Percentiles rank a stretch among this genome's conserved stretches.
Evolutionary conservation across 768 basidiomycete species (phyloP).

Genomic region (Suillus clintonianus): DNA sequence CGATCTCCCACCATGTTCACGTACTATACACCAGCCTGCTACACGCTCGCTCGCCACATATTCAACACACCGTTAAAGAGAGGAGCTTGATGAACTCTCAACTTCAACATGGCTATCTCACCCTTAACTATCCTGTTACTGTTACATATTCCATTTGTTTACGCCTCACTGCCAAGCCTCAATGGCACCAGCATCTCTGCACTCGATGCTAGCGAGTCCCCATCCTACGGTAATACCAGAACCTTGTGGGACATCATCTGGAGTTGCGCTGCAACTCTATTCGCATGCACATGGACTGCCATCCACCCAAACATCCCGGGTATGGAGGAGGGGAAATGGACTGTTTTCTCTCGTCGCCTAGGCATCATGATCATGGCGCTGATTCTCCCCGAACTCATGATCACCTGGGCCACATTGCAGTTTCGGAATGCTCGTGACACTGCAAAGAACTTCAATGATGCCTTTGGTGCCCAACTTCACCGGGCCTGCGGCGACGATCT

Average conservation of each 20-base stretch:
- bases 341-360: not conserved
- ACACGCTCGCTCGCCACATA: not conserved
- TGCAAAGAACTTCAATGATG: not conserved
- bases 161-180: not conserved
- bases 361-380: not conserved
- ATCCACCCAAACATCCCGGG: not conserved
- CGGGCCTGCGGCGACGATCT: not conserved
- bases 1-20: not conserved
- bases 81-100: not conserved
- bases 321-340: not conserved
- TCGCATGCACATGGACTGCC: not conserved
- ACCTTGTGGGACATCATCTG: not conserved
- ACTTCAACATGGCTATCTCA: not conserved
- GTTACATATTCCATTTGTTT: not conserved
- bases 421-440: not conserved
- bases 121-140: not conserved
- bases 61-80: not conserved
- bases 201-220: too few relatives aligned
- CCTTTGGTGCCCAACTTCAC: not conserved
- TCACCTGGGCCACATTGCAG: not conserved
- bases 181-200: too few relatives aligned
- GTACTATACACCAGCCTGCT: not conserved
- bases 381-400: not conserved
- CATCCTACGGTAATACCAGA: too few relatives aligned
- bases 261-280: not conserved